phyloP scores from a whole-genome alignment of 495 filamentous ascomycete genomes.

The Neurospora sp. region DNA sequence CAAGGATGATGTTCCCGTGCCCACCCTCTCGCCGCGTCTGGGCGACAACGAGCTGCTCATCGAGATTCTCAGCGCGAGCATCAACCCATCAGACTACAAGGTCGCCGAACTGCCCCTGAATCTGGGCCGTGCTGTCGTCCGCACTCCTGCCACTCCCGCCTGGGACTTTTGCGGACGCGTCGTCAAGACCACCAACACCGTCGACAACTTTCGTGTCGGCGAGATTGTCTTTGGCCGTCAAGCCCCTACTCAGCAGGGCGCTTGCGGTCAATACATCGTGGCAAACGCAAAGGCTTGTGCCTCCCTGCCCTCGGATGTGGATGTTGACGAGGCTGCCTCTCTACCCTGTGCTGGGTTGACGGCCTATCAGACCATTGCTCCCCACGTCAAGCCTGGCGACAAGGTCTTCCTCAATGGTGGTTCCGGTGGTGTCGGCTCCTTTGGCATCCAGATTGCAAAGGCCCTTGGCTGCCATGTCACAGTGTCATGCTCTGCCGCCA shows the following conservation, averaged over 20 bases:
- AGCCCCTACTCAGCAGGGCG: slow-evolving; percentile 34
- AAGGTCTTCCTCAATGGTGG: slow-evolving; percentile 61
- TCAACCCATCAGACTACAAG: slow-evolving; percentile 71
- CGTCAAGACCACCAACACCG: slow-evolving; percentile 27
- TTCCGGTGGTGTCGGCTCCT: slow-evolving; percentile 51
- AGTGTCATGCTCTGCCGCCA: slow-evolving; percentile 46
- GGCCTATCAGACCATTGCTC: slow-evolving; percentile 48
- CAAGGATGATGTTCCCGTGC: slow-evolving; percentile 30
- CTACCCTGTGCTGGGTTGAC: slow-evolving; percentile 48
- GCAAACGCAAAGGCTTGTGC: slow-evolving; percentile 19
- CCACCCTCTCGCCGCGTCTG: slow-evolving; percentile 23
- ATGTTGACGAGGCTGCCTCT: slow-evolving; percentile 38
- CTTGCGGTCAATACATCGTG: slow-evolving; percentile 44
- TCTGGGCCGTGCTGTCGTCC: slow-evolving; percentile 30
- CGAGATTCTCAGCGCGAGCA: slow-evolving; percentile 39
- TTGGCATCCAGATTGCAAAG: slow-evolving; percentile 59
- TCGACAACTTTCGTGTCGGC: slow-evolving; percentile 30
- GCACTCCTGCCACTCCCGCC: slow-evolving; percentile 42
- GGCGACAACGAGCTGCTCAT: slow-evolving; percentile 41
- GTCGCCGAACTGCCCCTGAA: slow-evolving; percentile 40
- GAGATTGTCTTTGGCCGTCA: slow-evolving; percentile 48
- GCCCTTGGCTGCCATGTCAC: slow-evolving; percentile 53
- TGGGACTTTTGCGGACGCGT: slow-evolving; percentile 57
- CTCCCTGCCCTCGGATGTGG: slow-evolving; percentile 40
- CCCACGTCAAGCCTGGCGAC: slow-evolving; percentile 41